These are phyloP conservation scores for Phytopythium mirpurense DNA, from an alignment of 352 stramenopile genomes.

Conservation along the genomic window DNA sequence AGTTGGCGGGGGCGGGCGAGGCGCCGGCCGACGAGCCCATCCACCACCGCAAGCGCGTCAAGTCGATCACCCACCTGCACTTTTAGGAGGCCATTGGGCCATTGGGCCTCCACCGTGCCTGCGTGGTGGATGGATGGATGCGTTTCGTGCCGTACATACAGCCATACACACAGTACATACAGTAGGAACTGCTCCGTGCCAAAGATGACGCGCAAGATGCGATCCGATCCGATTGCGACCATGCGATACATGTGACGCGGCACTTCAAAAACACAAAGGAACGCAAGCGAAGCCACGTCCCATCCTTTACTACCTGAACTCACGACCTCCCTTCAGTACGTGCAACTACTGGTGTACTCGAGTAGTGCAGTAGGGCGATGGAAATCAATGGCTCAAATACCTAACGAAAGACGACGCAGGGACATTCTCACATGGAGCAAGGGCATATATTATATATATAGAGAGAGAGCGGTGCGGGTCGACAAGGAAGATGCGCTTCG, in stretches of 20 bases:
- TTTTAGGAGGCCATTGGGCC: conserved; percentile 12
- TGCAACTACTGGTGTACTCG: too few relatives aligned
- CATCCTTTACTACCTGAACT: not conserved
- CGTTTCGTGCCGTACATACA: too few relatives aligned
- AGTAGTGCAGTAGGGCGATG: too few relatives aligned
- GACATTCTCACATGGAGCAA: too few relatives aligned
- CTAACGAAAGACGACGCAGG: too few relatives aligned
- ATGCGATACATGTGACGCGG: conserved; percentile 3
- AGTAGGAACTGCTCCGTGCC: too few relatives aligned
- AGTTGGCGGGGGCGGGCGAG: not conserved
- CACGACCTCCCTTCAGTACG: not conserved
- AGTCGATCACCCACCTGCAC: conserved; percentile 20
- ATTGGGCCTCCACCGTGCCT: too few relatives aligned
- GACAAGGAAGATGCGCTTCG: too few relatives aligned
- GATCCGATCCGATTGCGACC: not conserved
- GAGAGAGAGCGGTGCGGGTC: too few relatives aligned
- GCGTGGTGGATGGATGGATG: not conserved
- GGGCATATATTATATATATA: too few relatives aligned
- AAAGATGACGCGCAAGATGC: not conserved
- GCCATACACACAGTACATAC: too few relatives aligned
- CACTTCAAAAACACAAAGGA: conserved; percentile 5
- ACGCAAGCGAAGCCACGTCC: conserved; percentile 1
- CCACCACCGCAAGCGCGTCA: conserved; percentile 19
- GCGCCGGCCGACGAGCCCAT: conserved; percentile 12
- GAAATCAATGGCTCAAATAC: too few relatives aligned